Evolutionary conservation across 140 eudicot species (phyloP).

Genomic region (Senecio squalidus): DNA sequence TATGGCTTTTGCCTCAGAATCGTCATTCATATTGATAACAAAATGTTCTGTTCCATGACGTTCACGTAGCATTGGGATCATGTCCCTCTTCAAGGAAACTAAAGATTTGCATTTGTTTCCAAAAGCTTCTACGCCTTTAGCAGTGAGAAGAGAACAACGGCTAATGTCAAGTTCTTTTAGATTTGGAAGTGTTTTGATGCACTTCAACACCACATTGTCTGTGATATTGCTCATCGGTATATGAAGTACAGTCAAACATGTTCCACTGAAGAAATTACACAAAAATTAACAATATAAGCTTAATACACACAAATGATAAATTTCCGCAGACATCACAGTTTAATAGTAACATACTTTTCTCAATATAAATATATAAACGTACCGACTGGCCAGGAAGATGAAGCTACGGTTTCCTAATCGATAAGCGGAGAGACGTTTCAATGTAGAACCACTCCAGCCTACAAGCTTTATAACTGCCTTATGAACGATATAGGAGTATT

Average conservation of each 20-base stretch:
- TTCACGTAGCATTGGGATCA: slow-evolving; percentile 6
- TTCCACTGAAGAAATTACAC: slow-evolving; percentile 15
- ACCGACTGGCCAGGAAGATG: slow-evolving; percentile 14
- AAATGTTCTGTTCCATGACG: no score
- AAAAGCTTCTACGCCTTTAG: slow-evolving; percentile 23
- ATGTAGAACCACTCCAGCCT: slow-evolving; percentile 1
- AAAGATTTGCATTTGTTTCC: slow-evolving; percentile 30
- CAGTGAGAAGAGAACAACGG: slow-evolving; percentile 19
- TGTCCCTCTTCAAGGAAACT: slow-evolving; percentile 23
- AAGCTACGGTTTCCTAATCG: slow-evolving; percentile 20
- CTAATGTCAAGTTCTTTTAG: slow-evolving; percentile 17
- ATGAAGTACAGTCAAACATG: slow-evolving; percentile 15
- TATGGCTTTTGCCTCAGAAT: no score
- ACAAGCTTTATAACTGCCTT: no score
- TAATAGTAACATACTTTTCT: no score
- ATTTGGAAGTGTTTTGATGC: slow-evolving; percentile 15
- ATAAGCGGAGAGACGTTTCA: slow-evolving; percentile 15
- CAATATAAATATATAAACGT: no score
- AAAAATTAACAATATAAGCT: no score
- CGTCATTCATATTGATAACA: no score
- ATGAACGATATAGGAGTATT: no score
- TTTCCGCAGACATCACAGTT: no score
- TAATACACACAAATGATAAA: no score
- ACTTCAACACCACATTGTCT: slow-evolving; percentile 20
- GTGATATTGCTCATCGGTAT: slow-evolving; percentile 23